Conservation (phyloP, 495 filamentous ascomycete species). For the Bathelium albidoporum region DNA sequence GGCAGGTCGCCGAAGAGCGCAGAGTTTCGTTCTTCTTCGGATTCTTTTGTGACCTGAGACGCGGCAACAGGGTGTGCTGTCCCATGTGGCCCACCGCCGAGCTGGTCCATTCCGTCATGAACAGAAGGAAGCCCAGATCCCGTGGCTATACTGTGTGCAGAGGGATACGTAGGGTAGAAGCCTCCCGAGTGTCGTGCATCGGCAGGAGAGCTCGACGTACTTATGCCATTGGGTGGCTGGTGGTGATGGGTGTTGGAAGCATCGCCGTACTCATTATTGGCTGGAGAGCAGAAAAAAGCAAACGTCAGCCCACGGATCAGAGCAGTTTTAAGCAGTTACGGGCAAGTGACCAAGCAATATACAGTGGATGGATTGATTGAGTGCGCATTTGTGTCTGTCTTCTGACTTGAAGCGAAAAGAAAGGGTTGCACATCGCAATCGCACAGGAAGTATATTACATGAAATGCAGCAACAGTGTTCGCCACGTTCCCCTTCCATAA, state of each 20-base stretch:
- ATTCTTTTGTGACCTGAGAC: slow-evolving; percentile 25
- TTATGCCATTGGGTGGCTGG: slow-evolving; percentile 31
- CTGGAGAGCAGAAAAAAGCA: slow-evolving; percentile 34
- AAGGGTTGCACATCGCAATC: background rate
- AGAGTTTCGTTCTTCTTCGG: slow-evolving; percentile 39
- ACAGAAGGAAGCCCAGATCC: slow-evolving; percentile 54
- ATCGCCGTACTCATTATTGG: slow-evolving; percentile 46
- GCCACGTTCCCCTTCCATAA: background rate
- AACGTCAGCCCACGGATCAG: slow-evolving; percentile 34
- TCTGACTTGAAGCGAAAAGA: background rate
- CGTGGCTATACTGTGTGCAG: slow-evolving; percentile 45
- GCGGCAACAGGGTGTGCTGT: slow-evolving; percentile 34
- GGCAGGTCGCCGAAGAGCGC: slow-evolving; percentile 79
- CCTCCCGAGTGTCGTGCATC: slow-evolving; percentile 68
- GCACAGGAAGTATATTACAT: slow-evolving; percentile 4
- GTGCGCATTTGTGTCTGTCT: slow-evolving; percentile 2
- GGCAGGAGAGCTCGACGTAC: slow-evolving; percentile 19
- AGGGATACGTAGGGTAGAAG: slow-evolving; percentile 62
- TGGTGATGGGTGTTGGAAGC: slow-evolving; percentile 56
- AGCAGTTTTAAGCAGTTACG: slow-evolving; percentile 12
- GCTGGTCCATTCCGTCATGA: slow-evolving; percentile 52
- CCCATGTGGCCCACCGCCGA: slow-evolving; percentile 32
- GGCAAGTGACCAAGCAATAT: background rate
- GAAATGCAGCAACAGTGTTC: background rate
- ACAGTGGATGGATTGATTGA: background rate